A percentile compares a stretch with the other conserved stretches of the same genome.
Conservation (phyloP, 148 eudicot genomes). For the Polygonum maritimum region DNA sequence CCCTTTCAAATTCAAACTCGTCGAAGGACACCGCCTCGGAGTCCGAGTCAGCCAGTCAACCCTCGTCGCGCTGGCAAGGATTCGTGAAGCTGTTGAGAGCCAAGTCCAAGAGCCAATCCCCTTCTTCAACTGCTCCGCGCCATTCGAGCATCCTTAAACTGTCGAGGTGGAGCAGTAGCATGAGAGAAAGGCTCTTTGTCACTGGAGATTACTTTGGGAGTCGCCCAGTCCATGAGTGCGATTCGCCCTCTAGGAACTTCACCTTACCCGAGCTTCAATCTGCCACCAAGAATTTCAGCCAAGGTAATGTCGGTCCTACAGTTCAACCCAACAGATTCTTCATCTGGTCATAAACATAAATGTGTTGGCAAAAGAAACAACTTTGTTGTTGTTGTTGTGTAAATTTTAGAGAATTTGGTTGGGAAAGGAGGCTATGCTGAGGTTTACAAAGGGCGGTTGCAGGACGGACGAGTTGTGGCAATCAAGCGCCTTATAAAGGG, state of each 20-base stretch:
- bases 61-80: slow-evolving; percentile 31
- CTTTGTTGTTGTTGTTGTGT: not conserved
- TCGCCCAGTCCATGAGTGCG: not conserved
- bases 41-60: slow-evolving; percentile 17
- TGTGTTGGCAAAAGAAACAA: not conserved
- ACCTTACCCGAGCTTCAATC: slow-evolving; percentile 17
- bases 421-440: slow-evolving; percentile 97
- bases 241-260: slow-evolving; percentile 18
- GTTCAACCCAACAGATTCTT: not conserved
- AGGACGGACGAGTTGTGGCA: slow-evolving; percentile 55
- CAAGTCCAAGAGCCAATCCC: slow-evolving; percentile 29
- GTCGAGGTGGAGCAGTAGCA: slow-evolving; percentile 45
- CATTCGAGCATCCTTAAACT: slow-evolving; percentile 44
- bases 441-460: slow-evolving; percentile 60
- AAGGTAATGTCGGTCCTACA: not conserved
- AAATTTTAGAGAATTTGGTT: slow-evolving; percentile 45
- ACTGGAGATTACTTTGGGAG: slow-evolving; percentile 11
- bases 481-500: slow-evolving; percentile 61
- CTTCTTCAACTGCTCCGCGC: slow-evolving; percentile 24
- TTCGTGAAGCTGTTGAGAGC: slow-evolving; percentile 39
- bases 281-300: slow-evolving; percentile 23
- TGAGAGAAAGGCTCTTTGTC: slow-evolving; percentile 18
- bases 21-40: slow-evolving; percentile 22
- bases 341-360: not conserved
- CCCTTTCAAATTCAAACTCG: slow-evolving; percentile 35